Evolutionary conservation across 2,329 filamentous ascomycete genomes (phyloP).

Genomic region (Aaosphaeria arxii): DNA sequence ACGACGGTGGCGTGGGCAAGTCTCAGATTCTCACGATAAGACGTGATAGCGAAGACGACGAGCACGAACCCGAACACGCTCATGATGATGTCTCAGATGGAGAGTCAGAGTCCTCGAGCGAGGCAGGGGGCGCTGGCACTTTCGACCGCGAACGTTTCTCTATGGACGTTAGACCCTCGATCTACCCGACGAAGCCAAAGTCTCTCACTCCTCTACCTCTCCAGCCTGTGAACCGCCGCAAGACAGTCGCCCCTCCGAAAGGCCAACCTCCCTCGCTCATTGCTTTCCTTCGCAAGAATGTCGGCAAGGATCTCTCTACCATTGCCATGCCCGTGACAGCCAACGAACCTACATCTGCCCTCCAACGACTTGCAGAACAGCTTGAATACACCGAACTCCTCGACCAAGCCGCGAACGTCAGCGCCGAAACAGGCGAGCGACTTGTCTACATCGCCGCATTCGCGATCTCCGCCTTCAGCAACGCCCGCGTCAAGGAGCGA

Average conservation of each 20-base stretch:
- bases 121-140: constrained; percentile 49
- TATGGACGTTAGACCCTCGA: constrained; percentile 37
- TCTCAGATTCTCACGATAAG: constrained; percentile 74
- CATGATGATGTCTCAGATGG: constrained; percentile 44
- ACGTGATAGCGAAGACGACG: constrained; percentile 59
- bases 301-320: constrained; percentile 93
- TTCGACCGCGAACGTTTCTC: constrained; percentile 34
- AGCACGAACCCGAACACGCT: constrained; percentile 45
- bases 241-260: constrained; percentile 68
- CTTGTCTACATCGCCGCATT: constrained; percentile 86
- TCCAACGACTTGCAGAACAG: constrained; percentile 87
- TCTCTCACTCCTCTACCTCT: constrained; percentile 75
- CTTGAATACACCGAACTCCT: constrained; percentile 87
- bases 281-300: constrained; percentile 92
- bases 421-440: constrained; percentile 62
- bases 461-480: constrained; percentile 82
- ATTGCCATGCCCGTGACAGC: constrained; percentile 97
- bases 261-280: constrained; percentile 86
- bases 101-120: constrained; percentile 64
- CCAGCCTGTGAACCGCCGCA: constrained; percentile 64
- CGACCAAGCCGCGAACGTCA: constrained; percentile 57
- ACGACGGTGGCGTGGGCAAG: constrained; percentile 45
- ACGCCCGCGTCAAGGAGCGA: constrained; percentile 79
- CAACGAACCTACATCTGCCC: constrained; percentile 85
- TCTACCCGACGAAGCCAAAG: constrained; percentile 76